Conservation (phyloP, 345 rosid species). For the Populus simonii region DNA sequence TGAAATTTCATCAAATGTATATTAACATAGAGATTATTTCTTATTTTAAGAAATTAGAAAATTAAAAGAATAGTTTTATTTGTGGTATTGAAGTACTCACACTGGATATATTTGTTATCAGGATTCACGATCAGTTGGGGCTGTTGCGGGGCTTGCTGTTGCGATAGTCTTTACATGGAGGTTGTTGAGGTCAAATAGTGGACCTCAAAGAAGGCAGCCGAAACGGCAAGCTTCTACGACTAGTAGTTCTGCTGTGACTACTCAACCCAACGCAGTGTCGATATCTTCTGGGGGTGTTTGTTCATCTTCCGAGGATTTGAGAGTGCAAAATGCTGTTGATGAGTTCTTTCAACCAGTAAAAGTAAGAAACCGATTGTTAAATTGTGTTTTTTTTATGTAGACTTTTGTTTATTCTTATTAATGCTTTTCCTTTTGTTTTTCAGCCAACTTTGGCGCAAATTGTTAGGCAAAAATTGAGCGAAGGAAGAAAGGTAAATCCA, state of each 20-base stretch:
- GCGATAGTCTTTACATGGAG: conserved; percentile 86
- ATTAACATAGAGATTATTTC: not conserved
- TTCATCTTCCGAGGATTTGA: conserved; percentile 54
- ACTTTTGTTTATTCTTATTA: conserved; percentile 1
- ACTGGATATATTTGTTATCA: conserved; percentile 17
- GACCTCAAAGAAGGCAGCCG: conserved; percentile 65
- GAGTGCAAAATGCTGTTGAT: conserved; percentile 66
- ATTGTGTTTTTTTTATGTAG: not conserved
- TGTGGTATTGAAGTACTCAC: not conserved
- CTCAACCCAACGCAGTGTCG: conserved; percentile 43
- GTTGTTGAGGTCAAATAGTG: conserved; percentile 64
- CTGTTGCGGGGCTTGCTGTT: conserved; percentile 91
- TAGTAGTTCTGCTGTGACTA: conserved; percentile 41
- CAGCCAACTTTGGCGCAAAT: conserved; percentile 83
- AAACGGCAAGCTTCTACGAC: conserved; percentile 57
- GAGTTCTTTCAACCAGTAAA: conserved; percentile 80
- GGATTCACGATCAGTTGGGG: conserved; percentile 91
- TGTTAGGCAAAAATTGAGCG: conserved; percentile 83
- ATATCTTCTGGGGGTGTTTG: conserved; percentile 39
- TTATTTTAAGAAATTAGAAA: not conserved
- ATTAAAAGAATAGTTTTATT: not conserved
- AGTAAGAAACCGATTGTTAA: conserved; percentile 29
- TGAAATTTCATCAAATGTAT: not conserved
- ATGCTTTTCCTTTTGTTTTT: conserved; percentile 6
- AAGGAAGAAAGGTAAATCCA: conserved; percentile 74